A percentile compares a stretch with the other conserved stretches of the same genome.
Conservation (phyloP, 78 protist species). For the Speleostelium caveatum region DNA sequence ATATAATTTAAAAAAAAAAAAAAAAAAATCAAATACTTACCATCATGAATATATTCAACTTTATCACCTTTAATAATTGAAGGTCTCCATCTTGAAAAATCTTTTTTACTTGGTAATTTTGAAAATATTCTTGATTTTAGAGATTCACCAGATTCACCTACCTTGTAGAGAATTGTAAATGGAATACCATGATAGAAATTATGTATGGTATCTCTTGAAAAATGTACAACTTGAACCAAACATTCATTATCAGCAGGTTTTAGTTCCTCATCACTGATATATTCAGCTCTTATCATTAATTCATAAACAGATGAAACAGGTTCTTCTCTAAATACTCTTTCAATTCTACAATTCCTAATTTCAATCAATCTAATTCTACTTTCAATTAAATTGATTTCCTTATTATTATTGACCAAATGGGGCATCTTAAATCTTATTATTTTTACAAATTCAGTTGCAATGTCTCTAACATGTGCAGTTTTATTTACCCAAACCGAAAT, state of each 20-base stretch:
- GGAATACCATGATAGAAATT: conserved; percentile 45
- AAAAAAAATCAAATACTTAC: background rate
- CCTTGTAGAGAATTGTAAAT: conserved; percentile 22
- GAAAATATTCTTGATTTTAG: conserved; percentile 14
- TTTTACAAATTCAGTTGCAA: conserved; percentile 30
- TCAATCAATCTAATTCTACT: conserved; percentile 23
- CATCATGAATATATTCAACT: conserved; percentile 20
- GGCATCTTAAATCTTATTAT: background rate
- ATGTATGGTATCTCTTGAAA: conserved; percentile 2
- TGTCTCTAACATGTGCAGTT: conserved; percentile 25
- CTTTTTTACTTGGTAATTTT: conserved; percentile 6
- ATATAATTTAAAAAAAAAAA: too few relatives aligned
- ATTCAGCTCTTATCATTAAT: conserved; percentile 16
- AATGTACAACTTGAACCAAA: conserved; percentile 53
- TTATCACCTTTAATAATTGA: conserved; percentile 56
- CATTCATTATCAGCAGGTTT: background rate
- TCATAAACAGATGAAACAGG: conserved; percentile 4
- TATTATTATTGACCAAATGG: background rate
- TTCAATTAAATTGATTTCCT: background rate
- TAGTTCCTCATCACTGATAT: conserved; percentile 19
- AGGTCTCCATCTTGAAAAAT: conserved; percentile 65
- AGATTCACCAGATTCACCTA: background rate
- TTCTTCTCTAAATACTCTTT: conserved; percentile 37
- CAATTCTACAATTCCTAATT: conserved; percentile 20
- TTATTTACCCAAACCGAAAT: conserved; percentile 48